Base-by-base conservation (phyloP, 1,284 basidiomycete genomes). In the Hypsizygus ulmarius region DNA sequence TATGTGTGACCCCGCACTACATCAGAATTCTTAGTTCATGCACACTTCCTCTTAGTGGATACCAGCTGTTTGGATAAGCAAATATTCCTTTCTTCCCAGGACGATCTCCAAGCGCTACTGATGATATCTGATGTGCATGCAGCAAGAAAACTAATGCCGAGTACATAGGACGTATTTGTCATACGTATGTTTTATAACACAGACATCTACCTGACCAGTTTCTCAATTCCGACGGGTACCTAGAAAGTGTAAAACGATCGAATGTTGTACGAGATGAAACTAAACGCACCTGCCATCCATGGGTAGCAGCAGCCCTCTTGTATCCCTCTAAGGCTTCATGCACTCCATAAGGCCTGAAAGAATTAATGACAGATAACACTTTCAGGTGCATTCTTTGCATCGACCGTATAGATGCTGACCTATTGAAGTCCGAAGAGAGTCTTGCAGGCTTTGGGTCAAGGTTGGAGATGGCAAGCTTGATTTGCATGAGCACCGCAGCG, bases 381-480 rank as follows among this genome's bases (percentile, higher is more conserved):
- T n/a, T n/a, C 38, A 14, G 43, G 11, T 1, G 29, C 14, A 32
- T 25, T 32, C 38, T 35, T 18, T 15, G 5, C 28, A 40, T 11
- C 9, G 19, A 29, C 27, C 14, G 14, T 30, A 32, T 3, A 27
- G 15, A 6, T 32, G 55, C 63, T 42, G 32, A 69, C 69, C 43
- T 67, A 39, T 68, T 54, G 66, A 68, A 70, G 45, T 78, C 68
- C 0, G 38, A 11, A 6, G 76, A 68, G 11, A 84, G 63, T 36
- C 80, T 68, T 7, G 82, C 82, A 12, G 79, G 81, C 25, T 67
- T 64, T 1, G 82, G 81, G 12, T 82, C 78, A 1, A 76, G 64
- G 51, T 80, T 81, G 0, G 77, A 82, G 27, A 83, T 76, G 1
- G 80, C 80, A 25, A 83, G 68, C 53, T 73, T 80, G 53, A 85